Evolutionary conservation across 148 eudicot genomes (phyloP).

Genomic region (Polygonum aviculare): DNA sequence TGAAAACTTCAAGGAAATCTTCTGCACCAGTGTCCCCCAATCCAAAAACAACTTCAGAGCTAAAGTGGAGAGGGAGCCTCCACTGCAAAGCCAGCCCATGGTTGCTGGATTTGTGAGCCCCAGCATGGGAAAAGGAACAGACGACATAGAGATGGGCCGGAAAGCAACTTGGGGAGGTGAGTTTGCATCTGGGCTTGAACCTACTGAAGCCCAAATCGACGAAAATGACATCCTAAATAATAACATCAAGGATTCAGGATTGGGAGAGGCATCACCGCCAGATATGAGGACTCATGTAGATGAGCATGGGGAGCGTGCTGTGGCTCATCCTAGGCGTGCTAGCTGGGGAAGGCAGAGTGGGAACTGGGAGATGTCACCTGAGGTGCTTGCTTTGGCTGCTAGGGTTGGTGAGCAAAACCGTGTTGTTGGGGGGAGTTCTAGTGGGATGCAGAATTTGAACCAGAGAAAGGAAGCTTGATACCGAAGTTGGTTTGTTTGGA

Average conservation of each 20-base stretch:
- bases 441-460: background rate
- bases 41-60: constrained; percentile 85
- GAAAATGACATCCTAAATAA: constrained; percentile 44
- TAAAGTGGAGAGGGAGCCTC: constrained; percentile 55
- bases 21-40: constrained; percentile 46
- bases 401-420: constrained; percentile 53
- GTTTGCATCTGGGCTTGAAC: constrained; percentile 52
- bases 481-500: background rate
- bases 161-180: constrained; percentile 97
- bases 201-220: constrained; percentile 45
- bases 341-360: constrained; percentile 96
- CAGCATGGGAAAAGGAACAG: constrained; percentile 79
- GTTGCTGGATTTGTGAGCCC: constrained; percentile 86
- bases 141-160: constrained; percentile 95
- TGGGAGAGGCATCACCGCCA: constrained; percentile 68
- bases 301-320: constrained; percentile 60
- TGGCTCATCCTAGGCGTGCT: constrained; percentile 58
- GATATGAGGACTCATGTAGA: constrained; percentile 70
- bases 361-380: constrained; percentile 98
- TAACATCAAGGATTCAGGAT: constrained; percentile 47
- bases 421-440: constrained; percentile 25
- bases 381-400: constrained; percentile 75
- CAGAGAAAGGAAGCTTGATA: background rate
- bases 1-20: constrained; percentile 76
- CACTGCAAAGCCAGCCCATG: constrained; percentile 37